A percentile compares a stretch with the other conserved stretches of the same genome.
Conservation (phyloP, 164 flowering plant species). For the Protea cynaroides region DNA sequence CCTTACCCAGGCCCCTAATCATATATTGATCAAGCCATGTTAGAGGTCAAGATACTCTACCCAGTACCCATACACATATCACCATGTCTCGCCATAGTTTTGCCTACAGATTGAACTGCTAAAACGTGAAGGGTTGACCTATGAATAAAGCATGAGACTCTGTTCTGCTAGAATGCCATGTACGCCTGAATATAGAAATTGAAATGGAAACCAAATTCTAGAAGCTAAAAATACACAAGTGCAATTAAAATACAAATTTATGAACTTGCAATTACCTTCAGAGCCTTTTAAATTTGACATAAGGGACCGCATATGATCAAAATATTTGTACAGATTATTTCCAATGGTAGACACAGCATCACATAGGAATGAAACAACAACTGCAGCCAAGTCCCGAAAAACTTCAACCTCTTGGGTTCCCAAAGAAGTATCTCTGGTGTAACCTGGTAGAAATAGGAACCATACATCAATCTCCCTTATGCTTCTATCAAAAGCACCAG, state of each 20-base stretch:
- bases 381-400: constrained; percentile 35
- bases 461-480: constrained; percentile 61
- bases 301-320: constrained; percentile 41
- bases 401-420: constrained; percentile 27
- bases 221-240: neutral
- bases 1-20: neutral
- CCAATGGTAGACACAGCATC: constrained; percentile 79
- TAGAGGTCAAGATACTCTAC: neutral
- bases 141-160: neutral
- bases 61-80: neutral
- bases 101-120: neutral
- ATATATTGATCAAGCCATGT: too few species aligned
- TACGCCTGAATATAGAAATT: neutral
- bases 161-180: neutral
- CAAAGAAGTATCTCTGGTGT: constrained; percentile 16
- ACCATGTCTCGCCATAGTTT: neutral
- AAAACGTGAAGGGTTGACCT: neutral
- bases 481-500: constrained; percentile 82
- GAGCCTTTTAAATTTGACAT: constrained; percentile 20
- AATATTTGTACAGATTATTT: constrained; percentile 65
- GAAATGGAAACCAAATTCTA: neutral
- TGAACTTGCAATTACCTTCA: constrained; percentile 38
- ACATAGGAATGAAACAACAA: constrained; percentile 67
- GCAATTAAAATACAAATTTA: neutral
- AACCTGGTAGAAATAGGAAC: constrained; percentile 83